Conservation (phyloP, 31 red algal species). For the Endocladia muricata region DNA sequence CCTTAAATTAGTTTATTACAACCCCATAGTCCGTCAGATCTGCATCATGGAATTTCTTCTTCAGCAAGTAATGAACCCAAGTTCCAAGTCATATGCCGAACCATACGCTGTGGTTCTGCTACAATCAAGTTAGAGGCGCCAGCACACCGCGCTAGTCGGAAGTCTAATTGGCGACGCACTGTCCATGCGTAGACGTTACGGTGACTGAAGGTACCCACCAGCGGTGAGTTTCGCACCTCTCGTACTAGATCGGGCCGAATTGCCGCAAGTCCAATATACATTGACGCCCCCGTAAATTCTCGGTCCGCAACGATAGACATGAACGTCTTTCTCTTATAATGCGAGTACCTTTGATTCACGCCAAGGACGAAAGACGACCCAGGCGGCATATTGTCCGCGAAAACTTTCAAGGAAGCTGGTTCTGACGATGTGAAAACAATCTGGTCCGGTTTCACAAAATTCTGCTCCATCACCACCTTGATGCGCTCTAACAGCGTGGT, state of each 20-base stretch:
- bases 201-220: not conserved
- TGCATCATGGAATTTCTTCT: not conserved
- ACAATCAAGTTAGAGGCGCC: conserved; percentile 42
- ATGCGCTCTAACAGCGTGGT: conserved; percentile 25
- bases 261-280: conserved; percentile 49
- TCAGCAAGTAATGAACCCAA: not conserved
- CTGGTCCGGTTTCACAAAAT: conserved; percentile 34
- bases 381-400: conserved; percentile 28
- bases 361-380: conserved; percentile 34
- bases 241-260: conserved; percentile 67
- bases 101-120: conserved; percentile 35
- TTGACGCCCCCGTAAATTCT: conserved; percentile 24
- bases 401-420: conserved; percentile 32
- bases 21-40: no score
- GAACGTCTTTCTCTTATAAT: conserved; percentile 39
- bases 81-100: not conserved
- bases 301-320: conserved; percentile 4
- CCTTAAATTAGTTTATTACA: no score
- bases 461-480: conserved; percentile 21
- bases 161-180: conserved; percentile 55
- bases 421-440: conserved; percentile 51
- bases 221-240: conserved; percentile 2
- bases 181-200: conserved; percentile 64
- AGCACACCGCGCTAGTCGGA: conserved; percentile 52
- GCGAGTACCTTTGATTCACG: conserved; percentile 33